Conservation (phyloP, 164 flowering plant genomes). For the Buxus sempervirens region DNA sequence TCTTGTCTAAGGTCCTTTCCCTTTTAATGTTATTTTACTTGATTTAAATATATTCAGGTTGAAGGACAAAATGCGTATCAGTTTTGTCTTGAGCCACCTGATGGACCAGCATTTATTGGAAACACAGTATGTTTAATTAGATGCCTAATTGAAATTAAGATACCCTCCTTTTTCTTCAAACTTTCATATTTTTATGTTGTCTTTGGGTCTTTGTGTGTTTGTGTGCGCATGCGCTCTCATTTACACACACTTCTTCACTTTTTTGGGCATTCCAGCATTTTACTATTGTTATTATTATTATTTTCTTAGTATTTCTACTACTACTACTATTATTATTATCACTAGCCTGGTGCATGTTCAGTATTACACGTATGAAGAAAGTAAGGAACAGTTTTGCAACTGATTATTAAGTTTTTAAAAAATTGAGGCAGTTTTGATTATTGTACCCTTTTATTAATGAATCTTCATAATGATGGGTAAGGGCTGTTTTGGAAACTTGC, state of each 20-base stretch:
- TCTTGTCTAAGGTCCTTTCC: background rate
- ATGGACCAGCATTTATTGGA: slow-evolving; percentile 88
- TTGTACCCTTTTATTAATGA: too few species aligned
- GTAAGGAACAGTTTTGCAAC: too few species aligned
- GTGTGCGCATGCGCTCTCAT: too few species aligned
- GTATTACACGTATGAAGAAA: too few species aligned
- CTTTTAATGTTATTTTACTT: background rate
- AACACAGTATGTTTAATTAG: slow-evolving; percentile 60
- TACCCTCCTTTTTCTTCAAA: background rate
- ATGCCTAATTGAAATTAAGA: background rate
- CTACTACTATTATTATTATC: too few species aligned
- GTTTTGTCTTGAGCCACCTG: slow-evolving; percentile 90
- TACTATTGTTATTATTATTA: background rate
- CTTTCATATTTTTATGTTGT: background rate
- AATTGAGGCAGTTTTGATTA: too few species aligned
- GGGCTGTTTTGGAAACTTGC: too few species aligned
- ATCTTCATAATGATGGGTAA: too few species aligned
- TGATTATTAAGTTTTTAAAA: too few species aligned
- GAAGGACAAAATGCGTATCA: slow-evolving; percentile 85
- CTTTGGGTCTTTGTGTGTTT: too few species aligned
- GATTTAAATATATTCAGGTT: slow-evolving; percentile 33
- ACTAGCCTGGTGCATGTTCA: too few species aligned
- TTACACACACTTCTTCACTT: background rate
- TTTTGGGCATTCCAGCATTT: background rate
- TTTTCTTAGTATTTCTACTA: too few species aligned